Evolutionary conservation across 345 rosid genomes (phyloP), one percentile per base, ranked within the genome.

Genomic region (Euphorbia pulcherrima): DNA sequence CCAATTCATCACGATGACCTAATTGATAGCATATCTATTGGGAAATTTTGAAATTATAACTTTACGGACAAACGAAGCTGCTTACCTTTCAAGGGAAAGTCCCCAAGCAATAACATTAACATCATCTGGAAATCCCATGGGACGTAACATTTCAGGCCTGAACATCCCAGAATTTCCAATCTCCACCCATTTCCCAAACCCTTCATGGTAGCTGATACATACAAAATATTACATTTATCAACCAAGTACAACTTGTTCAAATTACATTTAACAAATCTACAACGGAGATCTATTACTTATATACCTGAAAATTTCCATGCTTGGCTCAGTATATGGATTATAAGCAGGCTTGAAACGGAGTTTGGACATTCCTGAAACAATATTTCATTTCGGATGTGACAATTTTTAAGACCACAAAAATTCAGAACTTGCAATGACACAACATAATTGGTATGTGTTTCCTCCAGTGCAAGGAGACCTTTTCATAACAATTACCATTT

Each of bases 111-210:
- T 87, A 26, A 91, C 95, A 23, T 82, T 81, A 39, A 89, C 88
- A 74, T 93, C 99, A 72, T 93, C 92, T 3, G 96, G 92, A 44
- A 93, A 82, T 70, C 97, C 99, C 99, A 93, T 91, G 1, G 97
- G 97, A 47, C 68, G 91, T 62, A 93, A 75, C 99, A 89, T 93
- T 78, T 93, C 97, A 0, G 99, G 97, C 72, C 96, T 83, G 79
- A 91, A 93, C 89, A 93, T 88, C 67, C 99, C 97, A 12, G 97
- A 91, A 77, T 94, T 94, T 56, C 97, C 97, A 58, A 93, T 88
- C 77, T 94, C 99, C 47, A 94, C 90, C 97, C 96, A 94, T 71
- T 90, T 86, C 73, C 75, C 77, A 17, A 94, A 63, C 26, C 92
- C 88, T 75, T 91, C 89, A 65, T 91, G 99, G 74, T 89, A 94